phyloP scores from a whole-genome alignment of 2,329 filamentous ascomycete genomes.

The Cytospora paraplurivora region DNA sequence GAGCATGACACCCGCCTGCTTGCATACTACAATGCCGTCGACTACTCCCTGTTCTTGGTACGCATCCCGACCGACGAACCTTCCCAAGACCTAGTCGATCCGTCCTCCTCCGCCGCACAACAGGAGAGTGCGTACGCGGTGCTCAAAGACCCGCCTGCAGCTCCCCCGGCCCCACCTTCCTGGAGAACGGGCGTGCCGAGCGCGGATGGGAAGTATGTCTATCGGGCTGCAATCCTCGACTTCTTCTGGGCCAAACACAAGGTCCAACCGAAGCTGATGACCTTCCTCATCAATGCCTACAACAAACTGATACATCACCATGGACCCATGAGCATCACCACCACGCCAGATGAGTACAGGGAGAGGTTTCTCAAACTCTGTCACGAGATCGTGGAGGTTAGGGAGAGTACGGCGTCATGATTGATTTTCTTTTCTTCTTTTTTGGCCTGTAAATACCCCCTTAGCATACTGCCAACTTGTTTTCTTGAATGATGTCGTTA shows the following conservation, averaged over 20 bases:
- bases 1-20: constrained; percentile 66
- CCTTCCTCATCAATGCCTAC: constrained; percentile 63
- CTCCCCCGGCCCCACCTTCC: constrained; percentile 41
- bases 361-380: constrained; percentile 55
- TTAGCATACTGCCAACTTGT: not conserved
- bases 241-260: constrained; percentile 82
- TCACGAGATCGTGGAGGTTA: constrained; percentile 43
- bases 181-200: constrained; percentile 67
- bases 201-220: constrained; percentile 65
- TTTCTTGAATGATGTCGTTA: not conserved
- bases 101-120: constrained; percentile 29
- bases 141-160: constrained; percentile 38
- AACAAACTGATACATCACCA: constrained; percentile 62
- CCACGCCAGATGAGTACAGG: constrained; percentile 68
- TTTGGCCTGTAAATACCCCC: constrained; percentile 15
- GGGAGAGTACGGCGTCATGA: not conserved
- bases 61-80: constrained; percentile 40
- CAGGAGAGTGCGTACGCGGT: constrained; percentile 32
- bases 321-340: constrained; percentile 76
- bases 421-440: not conserved
- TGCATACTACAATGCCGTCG: constrained; percentile 65
- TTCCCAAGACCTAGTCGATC: constrained; percentile 24
- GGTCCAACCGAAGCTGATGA: constrained; percentile 65
- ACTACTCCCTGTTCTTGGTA: constrained; percentile 75
- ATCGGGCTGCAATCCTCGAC: constrained; percentile 68